Base-by-base conservation (phyloP, 1,284 basidiomycete species). In the Cutaneotrichosporon mucoides region DNA sequence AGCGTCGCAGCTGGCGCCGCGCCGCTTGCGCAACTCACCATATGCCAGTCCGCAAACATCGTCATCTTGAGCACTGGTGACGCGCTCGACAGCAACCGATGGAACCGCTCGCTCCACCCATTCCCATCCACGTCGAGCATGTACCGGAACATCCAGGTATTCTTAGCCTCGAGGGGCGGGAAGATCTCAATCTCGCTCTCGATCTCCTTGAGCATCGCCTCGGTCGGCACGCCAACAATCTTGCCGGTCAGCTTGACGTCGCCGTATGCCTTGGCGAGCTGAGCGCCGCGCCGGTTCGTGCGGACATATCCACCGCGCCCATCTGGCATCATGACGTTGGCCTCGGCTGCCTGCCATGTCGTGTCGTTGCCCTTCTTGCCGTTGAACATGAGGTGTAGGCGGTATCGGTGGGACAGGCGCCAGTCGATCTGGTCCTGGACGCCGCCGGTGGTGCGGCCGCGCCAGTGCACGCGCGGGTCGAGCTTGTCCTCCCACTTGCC, bases 21-120 rank as follows among this genome's bases (percentile, higher is more conserved):
- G 24, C 24, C 24, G 24, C 24, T 15, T 42, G n/a, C 63, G n/a
- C 37, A 15, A 64, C 73, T 66, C 61, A 71, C 72, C 68, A 71
- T 71, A 61, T 79, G 69, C 77, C 77, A 79, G 59, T 79, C 76
- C 2, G 77, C 76, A 63, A 78, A 78, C 68, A 78, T 77, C 45
- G 76, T 79, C 65, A 76, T 73, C 62, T 79, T 78, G 60, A 79
- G 57, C 0, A 79, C 76, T 4, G 78, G 73, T 53, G 76, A 78
- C 11, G 75, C 78, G 33, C 72, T 70, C 35, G 71, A 71, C n/a
- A 80, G 57, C 15, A 80, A 61, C 34, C 79, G 64, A 60, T 76
- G 85, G 73, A 87, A 88, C 1, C 86, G 82, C 47, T 83, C 81
- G 16, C 83, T 85, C 86, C 86, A 87, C 1, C 84, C 86, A 65